Conservation (phyloP, 768 basidiomycete genomes). For the Psilocybe cyanescens region DNA sequence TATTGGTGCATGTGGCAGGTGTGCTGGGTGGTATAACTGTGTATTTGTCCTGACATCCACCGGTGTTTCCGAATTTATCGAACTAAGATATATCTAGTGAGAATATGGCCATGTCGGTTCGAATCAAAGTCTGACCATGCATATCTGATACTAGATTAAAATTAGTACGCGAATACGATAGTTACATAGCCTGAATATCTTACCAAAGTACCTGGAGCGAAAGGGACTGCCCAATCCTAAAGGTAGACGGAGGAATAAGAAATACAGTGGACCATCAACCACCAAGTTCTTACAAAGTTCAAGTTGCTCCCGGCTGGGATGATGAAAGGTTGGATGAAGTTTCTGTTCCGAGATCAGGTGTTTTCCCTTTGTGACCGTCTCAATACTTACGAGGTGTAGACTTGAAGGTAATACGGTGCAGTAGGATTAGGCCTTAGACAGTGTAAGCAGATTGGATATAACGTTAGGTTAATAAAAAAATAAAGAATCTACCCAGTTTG, state of each 20-base stretch:
- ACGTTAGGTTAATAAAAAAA: neutral
- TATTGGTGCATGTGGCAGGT: conserved; percentile 51
- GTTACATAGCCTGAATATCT: conserved; percentile 13
- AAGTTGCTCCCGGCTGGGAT: conserved; percentile 49
- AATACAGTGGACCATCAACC: neutral
- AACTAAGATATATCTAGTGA: conserved; percentile 37
- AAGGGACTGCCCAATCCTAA: conserved; percentile 66
- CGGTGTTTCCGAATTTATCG: conserved; percentile 57
- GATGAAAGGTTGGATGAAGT: conserved; percentile 55
- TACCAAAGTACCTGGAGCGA: conserved; percentile 58
- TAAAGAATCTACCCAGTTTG: conserved; percentile 41
- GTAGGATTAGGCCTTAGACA: conserved; percentile 50
- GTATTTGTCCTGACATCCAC: conserved; percentile 63
- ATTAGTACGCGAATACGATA: neutral
- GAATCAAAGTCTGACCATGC: conserved; percentile 51
- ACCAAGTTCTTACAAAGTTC: conserved; percentile 44
- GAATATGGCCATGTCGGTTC: neutral
- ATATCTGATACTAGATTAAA: conserved; percentile 57
- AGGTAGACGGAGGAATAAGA: neutral
- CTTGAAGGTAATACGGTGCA: conserved; percentile 61
- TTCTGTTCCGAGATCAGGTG: conserved; percentile 29
- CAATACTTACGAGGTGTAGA: conserved; percentile 59
- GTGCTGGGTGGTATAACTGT: conserved; percentile 52
- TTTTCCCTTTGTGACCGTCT: neutral
- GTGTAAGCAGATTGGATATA: neutral